Conservation (phyloP, 1,139 yeast genomes). For the Diutina sp. region DNA sequence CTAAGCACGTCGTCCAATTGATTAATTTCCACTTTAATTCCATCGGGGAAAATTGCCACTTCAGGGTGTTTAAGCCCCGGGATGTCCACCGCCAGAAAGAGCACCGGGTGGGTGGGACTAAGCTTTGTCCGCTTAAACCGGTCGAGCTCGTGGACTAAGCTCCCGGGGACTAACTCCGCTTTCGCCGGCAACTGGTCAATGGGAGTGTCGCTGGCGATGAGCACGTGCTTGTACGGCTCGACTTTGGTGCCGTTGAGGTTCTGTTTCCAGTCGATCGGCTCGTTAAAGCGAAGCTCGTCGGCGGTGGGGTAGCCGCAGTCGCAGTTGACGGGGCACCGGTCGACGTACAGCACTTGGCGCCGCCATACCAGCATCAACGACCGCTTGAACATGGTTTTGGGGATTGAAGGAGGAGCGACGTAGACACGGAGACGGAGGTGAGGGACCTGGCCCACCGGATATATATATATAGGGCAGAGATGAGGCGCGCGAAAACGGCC, state of each 20-base stretch:
- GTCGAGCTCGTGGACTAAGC: constrained; percentile 24
- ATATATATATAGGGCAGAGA: no score
- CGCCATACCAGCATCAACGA: neutral
- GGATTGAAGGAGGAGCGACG: neutral
- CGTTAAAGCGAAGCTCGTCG: neutral
- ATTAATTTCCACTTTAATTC: constrained; percentile 20
- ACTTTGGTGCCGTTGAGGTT: constrained; percentile 36
- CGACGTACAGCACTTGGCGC: neutral
- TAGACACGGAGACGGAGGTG: neutral
- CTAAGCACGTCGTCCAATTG: constrained; percentile 16
- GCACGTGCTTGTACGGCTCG: constrained; percentile 40
- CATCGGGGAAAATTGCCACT: constrained; percentile 46
- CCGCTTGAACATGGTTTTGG: neutral
- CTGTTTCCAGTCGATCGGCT: constrained; percentile 26
- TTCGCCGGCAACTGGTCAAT: constrained; percentile 42
- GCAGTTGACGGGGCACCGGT: neutral
- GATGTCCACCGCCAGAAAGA: constrained; percentile 29
- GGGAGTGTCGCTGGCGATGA: constrained; percentile 31
- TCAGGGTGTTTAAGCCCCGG: constrained; percentile 10
- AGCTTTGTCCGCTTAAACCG: constrained; percentile 14
- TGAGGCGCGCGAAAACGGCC: no score
- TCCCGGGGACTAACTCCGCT: constrained; percentile 34
- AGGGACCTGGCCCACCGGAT: neutral
- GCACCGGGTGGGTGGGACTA: constrained; percentile 36
- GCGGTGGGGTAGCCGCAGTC: neutral